A percentile compares a stretch with the other conserved stretches of the same genome.
These are phyloP conservation scores for Xylaria sp. DNA, from an alignment of 2,329 filamentous ascomycete species.

Conservation along the genomic window DNA sequence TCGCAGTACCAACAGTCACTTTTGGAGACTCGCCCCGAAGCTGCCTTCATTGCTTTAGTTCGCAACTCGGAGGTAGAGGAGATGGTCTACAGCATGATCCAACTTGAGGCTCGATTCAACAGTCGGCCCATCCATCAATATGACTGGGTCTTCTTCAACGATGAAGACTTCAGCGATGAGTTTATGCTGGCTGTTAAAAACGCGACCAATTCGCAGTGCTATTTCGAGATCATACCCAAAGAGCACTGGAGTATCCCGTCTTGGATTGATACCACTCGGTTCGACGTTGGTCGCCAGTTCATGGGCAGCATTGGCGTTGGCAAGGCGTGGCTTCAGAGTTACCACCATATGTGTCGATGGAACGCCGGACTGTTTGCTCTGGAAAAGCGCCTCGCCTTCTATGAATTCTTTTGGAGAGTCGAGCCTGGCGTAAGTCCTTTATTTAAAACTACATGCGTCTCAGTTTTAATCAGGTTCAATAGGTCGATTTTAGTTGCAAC, in stretches of 20 bases:
- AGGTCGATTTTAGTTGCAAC: conserved; percentile 65
- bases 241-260: conserved; percentile 80
- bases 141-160: conserved; percentile 90
- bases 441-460: neutral
- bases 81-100: conserved; percentile 74
- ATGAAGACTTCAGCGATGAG: conserved; percentile 78
- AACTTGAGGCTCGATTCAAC: conserved; percentile 83
- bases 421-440: conserved; percentile 64
- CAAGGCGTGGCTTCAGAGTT: conserved; percentile 72
- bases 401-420: conserved; percentile 70
- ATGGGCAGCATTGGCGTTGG: conserved; percentile 72
- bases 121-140: conserved; percentile 77
- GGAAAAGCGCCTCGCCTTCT: conserved; percentile 73
- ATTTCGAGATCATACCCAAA: conserved; percentile 77
- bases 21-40: conserved; percentile 48
- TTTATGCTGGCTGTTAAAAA: conserved; percentile 77
- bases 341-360: conserved; percentile 84
- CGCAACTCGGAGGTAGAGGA: conserved; percentile 75
- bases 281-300: conserved; percentile 70
- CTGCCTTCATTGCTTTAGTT: conserved; percentile 72
- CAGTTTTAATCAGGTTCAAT: conserved; percentile 33
- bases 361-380: conserved; percentile 85
- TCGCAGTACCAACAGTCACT: conserved; percentile 37
- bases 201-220: conserved; percentile 75
- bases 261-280: conserved; percentile 76